A percentile compares a stretch with the other conserved stretches of the same genome.
These are phyloP conservation scores for Spergularia azorica DNA, from an alignment of 179 eudicot species.

Conservation along the genomic window DNA sequence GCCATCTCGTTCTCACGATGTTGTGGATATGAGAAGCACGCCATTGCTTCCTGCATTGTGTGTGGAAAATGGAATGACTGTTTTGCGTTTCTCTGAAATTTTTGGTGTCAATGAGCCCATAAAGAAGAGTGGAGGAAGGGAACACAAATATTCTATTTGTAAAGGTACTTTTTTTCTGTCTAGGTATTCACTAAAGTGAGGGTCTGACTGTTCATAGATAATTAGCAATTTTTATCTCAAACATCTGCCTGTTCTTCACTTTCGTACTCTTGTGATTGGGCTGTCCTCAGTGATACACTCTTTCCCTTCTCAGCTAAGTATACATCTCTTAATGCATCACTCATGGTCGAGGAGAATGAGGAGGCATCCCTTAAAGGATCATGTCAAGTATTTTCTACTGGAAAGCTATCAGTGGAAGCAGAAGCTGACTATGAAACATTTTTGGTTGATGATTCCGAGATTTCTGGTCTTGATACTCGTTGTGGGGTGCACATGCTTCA, in stretches of 20 bases:
- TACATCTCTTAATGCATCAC: constrained; percentile 49
- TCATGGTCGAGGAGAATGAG: constrained; percentile 84
- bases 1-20: constrained; percentile 38
- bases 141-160: constrained; percentile 50
- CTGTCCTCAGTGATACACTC: neutral
- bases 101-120: constrained; percentile 77
- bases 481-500: constrained; percentile 33
- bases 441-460: constrained; percentile 42
- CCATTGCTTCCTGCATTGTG: constrained; percentile 69
- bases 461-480: constrained; percentile 27
- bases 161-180: constrained; percentile 50
- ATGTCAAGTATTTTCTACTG: constrained; percentile 41
- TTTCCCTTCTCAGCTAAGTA: constrained; percentile 57
- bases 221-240: neutral
- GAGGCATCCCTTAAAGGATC: constrained; percentile 61
- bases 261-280: constrained; percentile 20
- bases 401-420: constrained; percentile 31
- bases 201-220: neutral
- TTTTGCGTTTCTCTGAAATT: constrained; percentile 91
- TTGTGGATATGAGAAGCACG: constrained; percentile 35
- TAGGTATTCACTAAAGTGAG: neutral
- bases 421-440: constrained; percentile 37
- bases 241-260: neutral
- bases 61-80: constrained; percentile 72
- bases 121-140: constrained; percentile 63